Percentiles rank a stretch among this genome's conserved stretches.
These are phyloP conservation scores for Moesziomyces antarcticus DNA, from an alignment of 1,284 basidiomycete genomes.

Conservation along the genomic window DNA sequence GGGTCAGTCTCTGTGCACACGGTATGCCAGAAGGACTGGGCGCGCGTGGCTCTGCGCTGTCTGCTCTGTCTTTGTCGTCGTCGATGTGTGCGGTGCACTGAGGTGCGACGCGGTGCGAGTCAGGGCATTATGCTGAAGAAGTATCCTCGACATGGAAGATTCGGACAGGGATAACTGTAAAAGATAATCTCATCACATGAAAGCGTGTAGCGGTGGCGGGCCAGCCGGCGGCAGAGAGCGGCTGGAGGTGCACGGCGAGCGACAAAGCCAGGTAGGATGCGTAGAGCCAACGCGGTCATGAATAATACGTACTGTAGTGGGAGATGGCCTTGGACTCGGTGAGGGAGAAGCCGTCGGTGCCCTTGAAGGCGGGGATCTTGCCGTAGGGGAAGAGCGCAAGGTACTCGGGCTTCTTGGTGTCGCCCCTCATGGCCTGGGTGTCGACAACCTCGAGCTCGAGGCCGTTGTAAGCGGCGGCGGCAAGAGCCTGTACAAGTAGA, in stretches of 20 bases:
- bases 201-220: not conserved
- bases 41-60: not conserved
- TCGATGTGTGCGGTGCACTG: not conserved
- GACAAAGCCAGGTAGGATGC: not conserved
- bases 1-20: conserved; percentile 11
- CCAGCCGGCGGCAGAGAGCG: conserved; percentile 12
- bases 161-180: conserved; percentile 68
- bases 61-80: conserved; percentile 5
- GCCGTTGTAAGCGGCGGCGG: conserved; percentile 65
- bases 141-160: conserved; percentile 73
- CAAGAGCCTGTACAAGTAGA: conserved; percentile 35
- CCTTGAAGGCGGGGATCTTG: conserved; percentile 80
- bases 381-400: conserved; percentile 60
- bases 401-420: conserved; percentile 64
- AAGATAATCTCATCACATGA: conserved; percentile 69
- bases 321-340: conserved; percentile 85
- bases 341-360: conserved; percentile 81
- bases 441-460: conserved; percentile 60
- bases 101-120: conserved; percentile 8
- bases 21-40: no score
- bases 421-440: conserved; percentile 39
- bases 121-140: conserved; percentile 59
- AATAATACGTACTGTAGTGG: conserved; percentile 80
- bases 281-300: conserved; percentile 2
- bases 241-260: not conserved